Percentiles rank a stretch among this genome's conserved stretches.
phyloP scores from a whole-genome alignment of 2,329 filamentous ascomycete genomes.

The Penicillium aurantiogriseum region DNA sequence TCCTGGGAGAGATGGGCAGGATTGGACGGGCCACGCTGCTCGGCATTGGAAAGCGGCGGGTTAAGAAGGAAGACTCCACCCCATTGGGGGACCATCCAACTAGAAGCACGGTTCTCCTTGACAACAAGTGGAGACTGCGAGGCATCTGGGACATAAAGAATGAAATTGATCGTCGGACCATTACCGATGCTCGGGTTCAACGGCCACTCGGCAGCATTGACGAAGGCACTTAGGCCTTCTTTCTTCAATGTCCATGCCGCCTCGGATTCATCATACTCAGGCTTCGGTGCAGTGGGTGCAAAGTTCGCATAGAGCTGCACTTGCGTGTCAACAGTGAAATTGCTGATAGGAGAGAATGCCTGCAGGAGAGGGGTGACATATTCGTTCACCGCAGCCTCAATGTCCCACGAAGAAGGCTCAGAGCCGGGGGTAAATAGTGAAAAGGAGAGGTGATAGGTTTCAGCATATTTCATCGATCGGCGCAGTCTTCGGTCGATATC shows the following conservation, averaged over 20 bases:
- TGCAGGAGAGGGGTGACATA: conserved; percentile 81
- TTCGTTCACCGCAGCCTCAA: conserved; percentile 74
- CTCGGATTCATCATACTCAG: conserved; percentile 53
- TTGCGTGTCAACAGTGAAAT: conserved; percentile 94
- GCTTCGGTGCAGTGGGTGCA: conserved; percentile 60
- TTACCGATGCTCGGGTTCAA: conserved; percentile 88
- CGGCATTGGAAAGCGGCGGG: conserved; percentile 39
- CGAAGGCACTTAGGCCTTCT: conserved; percentile 87
- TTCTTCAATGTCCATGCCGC: conserved; percentile 70
- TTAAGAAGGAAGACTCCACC: conserved; percentile 74
- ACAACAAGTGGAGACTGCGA: conserved; percentile 60
- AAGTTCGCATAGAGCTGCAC: conserved; percentile 85
- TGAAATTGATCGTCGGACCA: conserved; percentile 93
- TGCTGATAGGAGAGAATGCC: conserved; percentile 78
- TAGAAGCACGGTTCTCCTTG: conserved; percentile 62
- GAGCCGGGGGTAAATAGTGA: conserved; percentile 84
- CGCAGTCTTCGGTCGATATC: conserved; percentile 69
- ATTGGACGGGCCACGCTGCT: conserved; percentile 33
- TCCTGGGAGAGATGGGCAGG: conserved; percentile 59
- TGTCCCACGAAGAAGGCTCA: conserved; percentile 83
- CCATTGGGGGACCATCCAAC: conserved; percentile 97
- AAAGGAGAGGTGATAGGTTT: conserved; percentile 93
- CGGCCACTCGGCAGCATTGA: conserved; percentile 98
- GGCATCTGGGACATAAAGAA: conserved; percentile 81
- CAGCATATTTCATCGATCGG: conserved; percentile 83